A percentile compares a stretch with the other conserved stretches of the same genome.
These are phyloP conservation scores for Lomentospora prolificans DNA, from an alignment of 2,329 filamentous ascomycete genomes.

Conservation along the genomic window DNA sequence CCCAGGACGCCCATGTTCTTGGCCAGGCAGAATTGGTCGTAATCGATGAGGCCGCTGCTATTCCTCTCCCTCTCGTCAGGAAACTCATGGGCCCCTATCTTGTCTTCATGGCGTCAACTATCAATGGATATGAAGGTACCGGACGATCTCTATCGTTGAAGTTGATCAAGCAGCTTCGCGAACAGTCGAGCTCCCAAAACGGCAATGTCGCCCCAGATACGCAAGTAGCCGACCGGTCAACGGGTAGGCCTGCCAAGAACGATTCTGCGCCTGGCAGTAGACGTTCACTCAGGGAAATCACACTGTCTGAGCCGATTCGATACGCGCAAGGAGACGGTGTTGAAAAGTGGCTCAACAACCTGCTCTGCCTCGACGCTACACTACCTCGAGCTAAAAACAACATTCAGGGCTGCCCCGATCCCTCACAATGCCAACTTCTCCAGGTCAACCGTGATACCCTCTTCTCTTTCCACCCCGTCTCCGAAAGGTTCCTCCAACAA, in stretches of 20 bases:
- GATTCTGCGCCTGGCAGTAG: constrained; percentile 52
- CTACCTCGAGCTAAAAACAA: constrained; percentile 72
- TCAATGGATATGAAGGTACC: constrained; percentile 97
- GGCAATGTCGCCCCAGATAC: constrained; percentile 42
- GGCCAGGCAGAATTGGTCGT: constrained; percentile 92
- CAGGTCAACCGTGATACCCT: constrained; percentile 94
- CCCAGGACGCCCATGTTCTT: constrained; percentile 88
- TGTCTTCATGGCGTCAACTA: constrained; percentile 98
- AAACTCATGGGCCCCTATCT: constrained; percentile 96
- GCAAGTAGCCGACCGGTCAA: constrained; percentile 67
- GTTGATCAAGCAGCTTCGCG: constrained; percentile 90
- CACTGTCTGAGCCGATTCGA: constrained; percentile 84
- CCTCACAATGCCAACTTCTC: constrained; percentile 81
- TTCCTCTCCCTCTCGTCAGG: constrained; percentile 81
- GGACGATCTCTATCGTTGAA: constrained; percentile 91
- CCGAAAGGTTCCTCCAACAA: constrained; percentile 92
- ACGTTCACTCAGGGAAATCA: constrained; percentile 82
- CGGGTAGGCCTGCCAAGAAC: constrained; percentile 61
- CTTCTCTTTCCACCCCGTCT: constrained; percentile 95
- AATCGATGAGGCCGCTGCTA: constrained; percentile 95
- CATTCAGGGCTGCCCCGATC: constrained; percentile 74
- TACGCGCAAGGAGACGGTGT: constrained; percentile 86
- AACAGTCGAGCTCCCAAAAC: constrained; percentile 65
- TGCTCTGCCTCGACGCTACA: constrained; percentile 89
- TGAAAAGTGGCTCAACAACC: constrained; percentile 91